A percentile compares a stretch with the other conserved stretches of the same genome.
phyloP scores from a whole-genome alignment of 2,329 filamentous ascomycete species.

The Cladosporium sp. region DNA sequence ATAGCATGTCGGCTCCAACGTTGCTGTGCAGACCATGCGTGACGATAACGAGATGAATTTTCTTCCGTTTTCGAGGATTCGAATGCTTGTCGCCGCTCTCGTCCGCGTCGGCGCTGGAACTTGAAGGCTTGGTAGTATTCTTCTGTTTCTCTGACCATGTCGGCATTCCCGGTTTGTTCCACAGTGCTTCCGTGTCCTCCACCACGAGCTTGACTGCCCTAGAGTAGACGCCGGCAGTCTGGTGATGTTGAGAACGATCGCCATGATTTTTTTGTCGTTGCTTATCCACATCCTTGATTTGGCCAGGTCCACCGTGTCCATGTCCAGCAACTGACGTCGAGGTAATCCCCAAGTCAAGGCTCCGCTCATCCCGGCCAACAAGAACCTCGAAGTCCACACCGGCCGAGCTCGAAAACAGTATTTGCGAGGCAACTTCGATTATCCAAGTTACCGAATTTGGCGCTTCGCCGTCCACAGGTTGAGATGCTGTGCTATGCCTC shows the following conservation, averaged over 20 bases:
- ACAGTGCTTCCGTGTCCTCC: slow-evolving; percentile 83
- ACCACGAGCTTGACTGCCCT: slow-evolving; percentile 71
- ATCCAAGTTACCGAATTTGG: slow-evolving; percentile 71
- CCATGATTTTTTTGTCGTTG: slow-evolving; percentile 51
- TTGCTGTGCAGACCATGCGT: slow-evolving; percentile 97
- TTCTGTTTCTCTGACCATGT: slow-evolving; percentile 44
- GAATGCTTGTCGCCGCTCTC: slow-evolving; percentile 16
- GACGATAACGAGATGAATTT: slow-evolving; percentile 82
- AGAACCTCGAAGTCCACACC: slow-evolving; percentile 84
- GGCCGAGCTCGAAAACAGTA: slow-evolving; percentile 86
- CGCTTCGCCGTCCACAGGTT: slow-evolving; percentile 30
- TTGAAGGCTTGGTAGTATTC: slow-evolving; percentile 17
- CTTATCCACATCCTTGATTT: slow-evolving; percentile 56
- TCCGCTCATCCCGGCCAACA: slow-evolving; percentile 79
- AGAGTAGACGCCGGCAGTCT: slow-evolving; percentile 75
- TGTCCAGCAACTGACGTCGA: slow-evolving; percentile 41
- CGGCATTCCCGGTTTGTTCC: slow-evolving; percentile 86
- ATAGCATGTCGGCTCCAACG: slow-evolving; percentile 92
- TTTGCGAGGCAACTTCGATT: slow-evolving; percentile 85
- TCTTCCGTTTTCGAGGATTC: slow-evolving; percentile 58
- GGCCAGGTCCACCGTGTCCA: slow-evolving; percentile 56
- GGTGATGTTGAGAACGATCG: slow-evolving; percentile 25
- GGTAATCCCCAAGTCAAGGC: slow-evolving; percentile 62
- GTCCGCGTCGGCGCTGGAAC: slow-evolving; percentile 6
- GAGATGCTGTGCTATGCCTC: slow-evolving; percentile 32